Percentiles rank a stretch among this genome's conserved stretches.
Conservation (phyloP, 441 rosid species). For the Pelargonium exstipulatum region DNA sequence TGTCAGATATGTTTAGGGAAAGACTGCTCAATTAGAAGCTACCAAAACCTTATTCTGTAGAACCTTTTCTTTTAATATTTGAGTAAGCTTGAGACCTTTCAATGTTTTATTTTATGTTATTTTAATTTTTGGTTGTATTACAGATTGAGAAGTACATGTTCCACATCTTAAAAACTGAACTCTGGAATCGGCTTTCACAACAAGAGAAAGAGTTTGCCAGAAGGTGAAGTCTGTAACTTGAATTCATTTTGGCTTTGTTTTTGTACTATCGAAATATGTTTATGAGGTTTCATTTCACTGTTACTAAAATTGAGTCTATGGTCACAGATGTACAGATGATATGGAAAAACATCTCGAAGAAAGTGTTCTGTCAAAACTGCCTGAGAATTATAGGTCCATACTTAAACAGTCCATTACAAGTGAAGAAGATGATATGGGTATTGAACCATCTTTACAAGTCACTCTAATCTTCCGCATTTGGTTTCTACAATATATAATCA, state of each 20-base stretch:
- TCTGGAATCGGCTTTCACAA: constrained; percentile 47
- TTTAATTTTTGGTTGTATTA: constrained; percentile 16
- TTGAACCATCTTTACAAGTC: neutral
- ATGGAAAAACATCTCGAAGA: constrained; percentile 67
- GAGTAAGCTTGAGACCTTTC: neutral
- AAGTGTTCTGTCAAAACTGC: constrained; percentile 62
- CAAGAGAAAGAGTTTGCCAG: constrained; percentile 54
- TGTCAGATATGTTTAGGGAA: neutral
- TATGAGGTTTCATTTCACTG: neutral
- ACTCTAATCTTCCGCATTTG: neutral
- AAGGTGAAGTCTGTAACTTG: constrained; percentile 36
- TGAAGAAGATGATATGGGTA: constrained; percentile 83
- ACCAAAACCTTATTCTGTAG: neutral
- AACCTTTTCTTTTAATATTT: neutral
- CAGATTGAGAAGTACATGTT: constrained; percentile 79
- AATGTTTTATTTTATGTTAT: neutral
- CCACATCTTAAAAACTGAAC: constrained; percentile 44
- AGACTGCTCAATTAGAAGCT: neutral
- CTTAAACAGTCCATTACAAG: constrained; percentile 67
- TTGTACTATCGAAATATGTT: neutral
- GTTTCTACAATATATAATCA: neutral
- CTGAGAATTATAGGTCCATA: constrained; percentile 62
- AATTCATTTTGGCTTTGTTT: neutral
- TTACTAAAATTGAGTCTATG: constrained; percentile 4
- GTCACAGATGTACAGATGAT: constrained; percentile 52